Percentiles rank a stretch among this genome's conserved stretches.
These are phyloP conservation scores for Eleusine coracana DNA, from an alignment of 176 grass and related monocot genomes.

Conservation along the genomic window DNA sequence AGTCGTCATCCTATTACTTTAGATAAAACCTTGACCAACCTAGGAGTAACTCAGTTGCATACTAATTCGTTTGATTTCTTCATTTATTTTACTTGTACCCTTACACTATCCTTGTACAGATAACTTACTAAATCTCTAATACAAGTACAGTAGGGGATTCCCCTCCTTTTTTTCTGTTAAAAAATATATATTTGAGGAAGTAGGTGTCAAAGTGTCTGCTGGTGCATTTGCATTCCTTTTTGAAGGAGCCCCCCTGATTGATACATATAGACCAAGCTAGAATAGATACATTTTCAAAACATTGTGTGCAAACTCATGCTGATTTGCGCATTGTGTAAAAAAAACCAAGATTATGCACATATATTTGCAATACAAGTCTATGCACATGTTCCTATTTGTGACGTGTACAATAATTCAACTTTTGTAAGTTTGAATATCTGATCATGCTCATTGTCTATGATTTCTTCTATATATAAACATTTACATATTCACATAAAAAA, in stretches of 20 bases:
- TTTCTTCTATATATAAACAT: not conserved
- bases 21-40: not conserved
- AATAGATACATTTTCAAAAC: not conserved
- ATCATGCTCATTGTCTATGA: not conserved
- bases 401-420: not conserved
- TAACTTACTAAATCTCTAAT: too few species aligned
- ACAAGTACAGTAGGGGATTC: too few species aligned
- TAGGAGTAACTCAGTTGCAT: not conserved
- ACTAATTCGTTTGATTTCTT: not conserved
- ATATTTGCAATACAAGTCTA: not conserved
- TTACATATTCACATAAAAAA: not conserved
- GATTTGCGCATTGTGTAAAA: not conserved
- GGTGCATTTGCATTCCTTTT: not conserved
- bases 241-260: not conserved
- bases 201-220: not conserved
- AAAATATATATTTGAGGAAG: not conserved
- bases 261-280: not conserved
- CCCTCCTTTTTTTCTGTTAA: too few species aligned
- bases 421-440: not conserved
- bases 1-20: slow-evolving; percentile 17
- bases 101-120: too few species aligned
- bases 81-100: too few species aligned
- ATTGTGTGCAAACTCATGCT: not conserved
- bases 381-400: not conserved
- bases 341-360: not conserved